phyloP scores from a whole-genome alignment of 2,329 filamentous ascomycete species.

The Epichloe elymi region DNA sequence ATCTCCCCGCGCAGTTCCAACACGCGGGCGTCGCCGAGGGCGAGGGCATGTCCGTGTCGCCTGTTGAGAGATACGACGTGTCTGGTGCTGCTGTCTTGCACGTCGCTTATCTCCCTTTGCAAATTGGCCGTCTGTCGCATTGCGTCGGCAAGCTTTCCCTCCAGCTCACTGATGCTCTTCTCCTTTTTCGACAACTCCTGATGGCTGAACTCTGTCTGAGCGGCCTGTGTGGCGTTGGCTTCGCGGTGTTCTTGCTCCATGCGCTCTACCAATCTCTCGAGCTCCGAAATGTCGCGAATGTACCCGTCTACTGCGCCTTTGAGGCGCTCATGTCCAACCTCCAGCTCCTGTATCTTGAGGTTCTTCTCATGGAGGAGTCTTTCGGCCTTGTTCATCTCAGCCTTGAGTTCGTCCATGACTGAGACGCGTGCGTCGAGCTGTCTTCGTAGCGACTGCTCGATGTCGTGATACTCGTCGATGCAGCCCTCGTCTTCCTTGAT shows the following conservation, averaged over 20 bases:
- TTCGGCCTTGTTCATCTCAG: conserved; percentile 25
- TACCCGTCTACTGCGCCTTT: conserved; percentile 40
- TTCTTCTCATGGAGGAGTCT: conserved; percentile 24
- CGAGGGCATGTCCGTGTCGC: conserved; percentile 33
- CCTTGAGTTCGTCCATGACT: conserved; percentile 34
- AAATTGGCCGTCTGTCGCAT: conserved; percentile 26
- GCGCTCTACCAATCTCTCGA: conserved; percentile 36
- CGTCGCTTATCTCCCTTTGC: conserved; percentile 23
- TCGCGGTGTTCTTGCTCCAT: conserved; percentile 29
- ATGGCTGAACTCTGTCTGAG: conserved; percentile 21
- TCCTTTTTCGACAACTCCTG: conserved; percentile 26
- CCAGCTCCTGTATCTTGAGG: conserved; percentile 30
- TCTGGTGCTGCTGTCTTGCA: conserved; percentile 21
- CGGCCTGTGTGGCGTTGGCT: conserved; percentile 17
- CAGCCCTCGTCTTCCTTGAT: conserved; percentile 35
- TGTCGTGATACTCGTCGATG: conserved; percentile 47
- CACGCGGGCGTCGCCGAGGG: conserved; percentile 37
- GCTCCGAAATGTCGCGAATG: conserved; percentile 36
- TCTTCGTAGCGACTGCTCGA: conserved; percentile 41
- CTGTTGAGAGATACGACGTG: conserved; percentile 24
- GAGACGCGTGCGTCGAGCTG: conserved; percentile 41
- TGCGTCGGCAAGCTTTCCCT: conserved; percentile 29
- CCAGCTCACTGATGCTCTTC: conserved; percentile 26
- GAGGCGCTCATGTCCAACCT: conserved; percentile 36
- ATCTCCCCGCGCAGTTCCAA: conserved; percentile 35